Evolutionary conservation across 495 filamentous ascomycete genomes (phyloP), one percentile per base, ranked within the genome.

Genomic region (Saxophila tyrrhenica): DNA sequence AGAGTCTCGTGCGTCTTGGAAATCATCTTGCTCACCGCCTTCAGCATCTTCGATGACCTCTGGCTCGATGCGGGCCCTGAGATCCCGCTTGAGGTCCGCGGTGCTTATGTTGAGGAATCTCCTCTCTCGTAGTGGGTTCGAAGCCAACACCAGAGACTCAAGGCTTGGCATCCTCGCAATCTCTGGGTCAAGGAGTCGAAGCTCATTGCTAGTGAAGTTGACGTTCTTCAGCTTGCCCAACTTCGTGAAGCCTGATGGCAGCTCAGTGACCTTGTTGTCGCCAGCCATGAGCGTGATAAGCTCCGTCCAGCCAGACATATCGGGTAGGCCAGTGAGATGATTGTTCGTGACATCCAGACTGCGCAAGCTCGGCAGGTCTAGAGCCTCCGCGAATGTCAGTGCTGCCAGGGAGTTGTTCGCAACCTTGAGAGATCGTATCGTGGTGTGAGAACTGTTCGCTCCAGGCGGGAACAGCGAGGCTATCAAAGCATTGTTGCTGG

Each of bases 121-220:
- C 59, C 85, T 87, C 59, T 95, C 89, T 43, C 84, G 73, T 13
- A 98, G 69, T 3, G 92, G 92, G 62, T 98, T 98, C 15, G 87
- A 87, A 44, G 81, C 80, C 35, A 98, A 73, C 11, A 78, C 78
- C 39, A 96, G 75, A 53, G 79, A 81, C 9, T 77, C 73, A 9
- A 98, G 72, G 48, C 69, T 82, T 2, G 88, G 79, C 86, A 97
- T 95, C 24, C 79, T 68, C 5, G 86, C 87, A 54, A 97, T 79
- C 59, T 78, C 78, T 11, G 85, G 76, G 58, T 94, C 87, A 32
- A 98, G 61, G 19, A 77, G 69, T 7, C 77, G 81, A 16, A 98
- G 75, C 55, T 88, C 78, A 64, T 99, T 99, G 44, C 81, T 82
- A 8, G 85, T 85, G 54, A 97, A 80, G 65, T 95, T 86, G 17